Evolutionary conservation across 2,329 filamentous ascomycete genomes (phyloP), one percentile per base, ranked within the genome.

Genomic region (Nigrospora oryzae): DNA sequence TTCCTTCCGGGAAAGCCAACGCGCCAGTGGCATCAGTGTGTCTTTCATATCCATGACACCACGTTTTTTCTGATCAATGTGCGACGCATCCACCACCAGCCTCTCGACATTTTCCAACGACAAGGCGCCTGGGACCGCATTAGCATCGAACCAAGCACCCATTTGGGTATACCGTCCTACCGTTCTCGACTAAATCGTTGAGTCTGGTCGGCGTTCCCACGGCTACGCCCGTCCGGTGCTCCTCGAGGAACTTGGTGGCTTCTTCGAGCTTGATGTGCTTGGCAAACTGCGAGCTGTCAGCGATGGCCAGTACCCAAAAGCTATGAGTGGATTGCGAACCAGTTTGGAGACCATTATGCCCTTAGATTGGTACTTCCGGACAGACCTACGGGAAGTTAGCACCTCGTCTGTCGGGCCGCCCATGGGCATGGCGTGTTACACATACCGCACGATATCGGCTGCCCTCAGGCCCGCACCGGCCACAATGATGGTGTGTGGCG

Each of bases 181-280:
- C 88, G 51, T 89, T 80, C 35, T 94, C 84, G 32, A 95, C 77
- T 49, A 98, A 67, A 56, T 95, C 90, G 43, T 79, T 81, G 36
- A 98, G 67, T 40, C 93, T 76, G 40, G 86, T 79, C 5, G 93
- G 91, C 5, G 93, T 98, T 4, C 93, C 93, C 13, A 96, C 88
- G 3, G 86, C 90, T 51, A 97, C 86, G 28, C 89, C 88, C 12
- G 89, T 87, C 49, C 83, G 83, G 53, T 67, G 72, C 44, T 67
- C 74, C 56, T 85, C 75, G 36, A 95, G 79, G 59, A 86, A 86
- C 47, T 84, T 74, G 43, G 90, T 80, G 32, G 90, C 86, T 56
- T 97, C 91, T 43, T 87, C 79, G 11, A 98, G 67, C 67, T 98
- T 98, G 71, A 98, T 95, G 63, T 98, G 93, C 65, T 98, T 98